A percentile compares a stretch with the other conserved stretches of the same genome.
Conservation (phyloP, 108 stramenopile species). For the Chaetoceros tenuissimus region DNA sequence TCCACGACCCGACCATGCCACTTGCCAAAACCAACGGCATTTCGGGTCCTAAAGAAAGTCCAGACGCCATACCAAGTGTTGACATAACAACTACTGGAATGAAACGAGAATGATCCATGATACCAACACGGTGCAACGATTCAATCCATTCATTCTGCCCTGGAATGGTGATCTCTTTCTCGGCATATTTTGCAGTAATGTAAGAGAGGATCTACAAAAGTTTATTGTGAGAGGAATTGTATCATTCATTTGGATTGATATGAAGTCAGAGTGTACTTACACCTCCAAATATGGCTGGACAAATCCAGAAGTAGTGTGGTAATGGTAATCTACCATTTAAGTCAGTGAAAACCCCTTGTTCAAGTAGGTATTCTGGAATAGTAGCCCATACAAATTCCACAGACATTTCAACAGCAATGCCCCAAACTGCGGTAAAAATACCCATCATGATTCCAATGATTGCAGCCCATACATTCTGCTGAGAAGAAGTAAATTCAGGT, state of each 20-base stretch:
- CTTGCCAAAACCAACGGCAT: slow-evolving; percentile 45
- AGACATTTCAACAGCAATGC: slow-evolving; percentile 29
- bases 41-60: slow-evolving; percentile 49
- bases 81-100: slow-evolving; percentile 25
- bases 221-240: neutral
- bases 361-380: slow-evolving; percentile 25
- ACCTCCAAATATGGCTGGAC: slow-evolving; percentile 31
- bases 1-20: slow-evolving; percentile 50
- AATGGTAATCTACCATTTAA: slow-evolving; percentile 38
- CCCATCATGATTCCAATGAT: slow-evolving; percentile 46
- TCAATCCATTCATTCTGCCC: slow-evolving; percentile 57
- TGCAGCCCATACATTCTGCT: slow-evolving; percentile 48
- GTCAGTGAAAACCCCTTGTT: slow-evolving; percentile 38
- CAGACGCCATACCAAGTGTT: slow-evolving; percentile 46
- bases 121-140: slow-evolving; percentile 32
- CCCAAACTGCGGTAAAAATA: slow-evolving; percentile 42
- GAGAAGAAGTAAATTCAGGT: slow-evolving; percentile 50
- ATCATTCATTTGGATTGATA: neutral
- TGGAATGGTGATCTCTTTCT: slow-evolving; percentile 25
- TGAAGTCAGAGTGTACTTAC: too few species aligned
- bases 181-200: slow-evolving; percentile 15
- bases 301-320: slow-evolving; percentile 61
- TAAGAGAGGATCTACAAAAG: slow-evolving; percentile 33
- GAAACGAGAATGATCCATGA: slow-evolving; percentile 37
- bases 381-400: slow-evolving; percentile 45